phyloP scores from a whole-genome alignment of 495 filamentous ascomycete species.

The Hypoxylon rickii region DNA sequence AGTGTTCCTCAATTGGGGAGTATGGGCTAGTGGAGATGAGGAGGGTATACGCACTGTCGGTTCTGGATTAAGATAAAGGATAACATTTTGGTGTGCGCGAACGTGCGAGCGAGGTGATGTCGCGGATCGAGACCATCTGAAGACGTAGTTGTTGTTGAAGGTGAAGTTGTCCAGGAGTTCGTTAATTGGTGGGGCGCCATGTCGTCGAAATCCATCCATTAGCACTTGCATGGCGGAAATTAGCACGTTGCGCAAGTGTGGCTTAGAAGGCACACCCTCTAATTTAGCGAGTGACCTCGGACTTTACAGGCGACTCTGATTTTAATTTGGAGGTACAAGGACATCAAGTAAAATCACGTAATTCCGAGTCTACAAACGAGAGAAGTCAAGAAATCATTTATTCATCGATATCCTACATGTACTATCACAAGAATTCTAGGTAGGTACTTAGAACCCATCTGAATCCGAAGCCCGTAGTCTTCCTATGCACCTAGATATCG shows the following conservation, averaged over 20 bases:
- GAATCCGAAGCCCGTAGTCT: background rate
- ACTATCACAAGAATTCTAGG: background rate
- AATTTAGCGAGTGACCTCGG: background rate
- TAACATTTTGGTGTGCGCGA: constrained; percentile 55
- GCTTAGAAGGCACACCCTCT: constrained; percentile 1
- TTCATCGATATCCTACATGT: no score
- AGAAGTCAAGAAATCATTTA: no score
- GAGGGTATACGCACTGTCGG: constrained; percentile 67
- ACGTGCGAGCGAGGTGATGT: constrained; percentile 7
- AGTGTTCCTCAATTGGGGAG: background rate
- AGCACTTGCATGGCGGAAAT: no score
- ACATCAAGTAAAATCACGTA: no score
- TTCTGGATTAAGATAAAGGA: constrained; percentile 98
- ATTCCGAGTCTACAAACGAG: no score
- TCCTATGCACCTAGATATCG: constrained; percentile 12
- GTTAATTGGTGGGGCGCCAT: background rate
- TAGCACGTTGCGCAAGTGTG: constrained; percentile 10
- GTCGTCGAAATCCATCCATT: no score
- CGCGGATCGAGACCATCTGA: background rate
- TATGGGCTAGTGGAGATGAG: background rate
- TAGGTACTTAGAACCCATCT: background rate
- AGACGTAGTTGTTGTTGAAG: constrained; percentile 2
- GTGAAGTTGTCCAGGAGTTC: constrained; percentile 18
- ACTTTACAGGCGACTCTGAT: no score
- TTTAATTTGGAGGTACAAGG: no score